Base-by-base conservation (phyloP, 768 basidiomycete genomes). In the Agaricus bisporus region DNA sequence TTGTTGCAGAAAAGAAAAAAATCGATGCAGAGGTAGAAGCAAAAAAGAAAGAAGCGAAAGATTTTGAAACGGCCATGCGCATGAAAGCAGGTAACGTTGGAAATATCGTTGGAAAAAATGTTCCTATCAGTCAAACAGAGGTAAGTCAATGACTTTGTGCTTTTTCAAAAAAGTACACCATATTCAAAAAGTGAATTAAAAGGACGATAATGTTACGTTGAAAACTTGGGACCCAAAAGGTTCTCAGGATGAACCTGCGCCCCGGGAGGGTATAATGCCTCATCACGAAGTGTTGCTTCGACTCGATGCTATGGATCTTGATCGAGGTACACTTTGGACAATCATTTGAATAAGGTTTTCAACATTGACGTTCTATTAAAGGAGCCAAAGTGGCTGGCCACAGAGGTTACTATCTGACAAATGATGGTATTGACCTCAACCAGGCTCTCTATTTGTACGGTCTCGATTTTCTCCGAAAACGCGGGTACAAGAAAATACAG, bases 251-350 rank as follows among this genome's bases (percentile, higher is more conserved):
- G 82, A 91, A 59, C 88, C 86, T 20, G 80, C 86, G 60, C 79
- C 82, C 61, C 82, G 80, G 65, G 72, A 77, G 3, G 86, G 80
- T 46, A 92, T 98, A 64, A 79, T 98, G 71, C 86, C 95, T n/a
- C 97, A 99, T 68, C 95, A 99, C 63, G 97, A 99, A 73, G 92
- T 98, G 22, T 79, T 99, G 44, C 80, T 93, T 44, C 81, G 92
- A 41, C 73, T 99, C 25, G 97, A 97, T 63, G 94, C 92, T 20
- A 94, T 95, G 81, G 97, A 98, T 68, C 83, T 97, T 43, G 97
- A 99, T 68, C 81, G 97, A 68, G 97, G 92, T 86, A 56, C n/a
- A 75, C 65, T 39, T 15, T 17, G 15, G 18, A 10, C 14, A 51
- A 17, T 46, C 5, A 5, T 12, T 42, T 36, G 32, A 18, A 14